Base-by-base conservation (phyloP, 1,284 basidiomycete genomes). In the Mrakiaceae sp. region DNA sequence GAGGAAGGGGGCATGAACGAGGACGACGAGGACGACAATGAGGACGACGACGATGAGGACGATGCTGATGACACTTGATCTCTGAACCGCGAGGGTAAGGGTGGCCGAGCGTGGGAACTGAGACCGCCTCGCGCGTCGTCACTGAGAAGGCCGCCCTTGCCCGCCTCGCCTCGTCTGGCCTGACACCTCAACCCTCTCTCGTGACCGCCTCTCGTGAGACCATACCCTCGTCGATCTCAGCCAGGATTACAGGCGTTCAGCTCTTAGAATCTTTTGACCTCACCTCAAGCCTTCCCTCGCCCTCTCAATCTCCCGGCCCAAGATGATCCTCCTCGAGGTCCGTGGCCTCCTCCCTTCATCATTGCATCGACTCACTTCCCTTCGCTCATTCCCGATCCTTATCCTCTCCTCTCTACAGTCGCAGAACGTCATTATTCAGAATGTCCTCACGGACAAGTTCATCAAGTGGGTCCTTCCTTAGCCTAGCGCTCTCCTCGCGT, bases 371-470 rank as follows among this genome's bases (percentile, higher is more conserved):
- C 3, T 14, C 9, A 14, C 53, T 10, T 10, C 54, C 62, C 51
- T 66, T 12, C 9, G 12, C n/a, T n/a, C 16, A 55, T 44, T 43
- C 40, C 12, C n/a, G 2, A 1, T 43, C 47, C 11, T 48, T 39
- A 16, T 16, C 44, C 44, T 42, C 48, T 10, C 12, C 60, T 43
- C 51, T 49, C 40, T 60, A 48, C 71, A 94, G 89, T 81, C 90
- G 53, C 87, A 93, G 74, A 95, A 90, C 79, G 85, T 88, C 71
- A 92, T 97, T 77, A 95, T 98, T 71, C 86, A 90, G 73, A 88
- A 88, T 60, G 90, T 94, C 55, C 80, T 98, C 67, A 81, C 83
- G n/a, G 92, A 97, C 74, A 94, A 95, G 76, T 84, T 89, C 69
- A 78, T 79, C 70, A 94, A 90, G 94, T 95, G 75, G 74, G 82